Conservation (phyloP, 2,329 filamentous ascomycete genomes). For the Rhynchosporium graminicola region DNA sequence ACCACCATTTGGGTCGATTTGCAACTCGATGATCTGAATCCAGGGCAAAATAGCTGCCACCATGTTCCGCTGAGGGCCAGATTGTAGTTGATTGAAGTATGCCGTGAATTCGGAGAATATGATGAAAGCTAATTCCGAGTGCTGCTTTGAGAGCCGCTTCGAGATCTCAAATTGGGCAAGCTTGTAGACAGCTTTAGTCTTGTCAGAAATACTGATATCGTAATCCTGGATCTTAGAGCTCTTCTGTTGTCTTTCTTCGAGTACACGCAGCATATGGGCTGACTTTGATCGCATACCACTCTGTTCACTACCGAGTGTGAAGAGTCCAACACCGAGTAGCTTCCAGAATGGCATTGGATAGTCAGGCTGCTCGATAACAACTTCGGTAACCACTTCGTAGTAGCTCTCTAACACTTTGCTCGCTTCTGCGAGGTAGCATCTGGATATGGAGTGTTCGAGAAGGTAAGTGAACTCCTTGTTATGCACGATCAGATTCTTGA, state of each 20-base stretch:
- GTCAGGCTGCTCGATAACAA: conserved; percentile 79
- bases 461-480: conserved; percentile 86
- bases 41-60: conserved; percentile 93
- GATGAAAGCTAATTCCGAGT: conserved; percentile 85
- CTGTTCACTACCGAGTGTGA: conserved; percentile 89
- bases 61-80: conserved; percentile 86
- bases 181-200: conserved; percentile 97
- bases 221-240: conserved; percentile 95
- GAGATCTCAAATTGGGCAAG: conserved; percentile 96
- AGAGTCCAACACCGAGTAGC: conserved; percentile 82
- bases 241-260: conserved; percentile 81
- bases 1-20: conserved; percentile 86
- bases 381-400: conserved; percentile 87
- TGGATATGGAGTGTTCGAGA: conserved; percentile 84
- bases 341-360: conserved; percentile 90
- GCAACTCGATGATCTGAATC: conserved; percentile 92
- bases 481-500: conserved; percentile 87
- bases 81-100: conserved; percentile 85
- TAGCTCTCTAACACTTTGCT: conserved; percentile 91
- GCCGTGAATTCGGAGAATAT: conserved; percentile 95
- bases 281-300: conserved; percentile 89
- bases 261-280: conserved; percentile 72
- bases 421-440: conserved; percentile 81
- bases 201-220: conserved; percentile 97
- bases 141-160: conserved; percentile 81